Evolutionary conservation across 257 asterid species (phyloP), one percentile per base, ranked within the genome.

Genomic region (Nicotiana tabacum): DNA sequence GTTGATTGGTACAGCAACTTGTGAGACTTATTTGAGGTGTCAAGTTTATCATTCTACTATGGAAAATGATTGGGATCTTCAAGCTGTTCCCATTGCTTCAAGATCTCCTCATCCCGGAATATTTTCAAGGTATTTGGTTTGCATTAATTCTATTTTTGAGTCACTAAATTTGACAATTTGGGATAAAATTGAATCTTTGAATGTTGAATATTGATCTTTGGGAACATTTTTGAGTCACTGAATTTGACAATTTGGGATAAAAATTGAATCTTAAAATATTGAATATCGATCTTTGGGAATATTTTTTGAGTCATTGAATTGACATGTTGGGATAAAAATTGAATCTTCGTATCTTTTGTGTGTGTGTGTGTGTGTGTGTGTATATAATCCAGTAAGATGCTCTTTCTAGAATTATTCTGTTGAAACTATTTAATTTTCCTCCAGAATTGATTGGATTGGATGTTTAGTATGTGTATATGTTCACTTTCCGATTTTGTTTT

Each of bases 21-120:
- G 98, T 77, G 99, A 96, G 88, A 94, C 99, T 12, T 96, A 91
- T 88, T 87, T 93, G 91, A 92, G 99, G 86, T 94, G 99, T 83
- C 98, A 93, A 62, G 94, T 96, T 82, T 93, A 94, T 96, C 98
- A 96, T 92, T 91, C 98, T 43, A 84, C 97, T 48, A 90, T 96
- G 97, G 99, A 96, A 82, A 90, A 77, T 80, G 98, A 96, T 84
- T 96, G 98, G 99, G 98, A 96, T 90, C 91, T 96, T 77, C 98
- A 96, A 85, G 98, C 97, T 66, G 90, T 96, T 78, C 96, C 98
- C 32, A 89, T 96, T 74, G 89, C 99, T 76, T 85, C 98, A 7
- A 90, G 95, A 86, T 89, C 94, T 79, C 97, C 99, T 32, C 88
- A 89, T 51, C 93, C 95, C 5, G 96, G 90, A 37, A 85, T 88